Base-by-base conservation (phyloP, 805 yeast species). In the Metschnikowia aberdeeniae region DNA sequence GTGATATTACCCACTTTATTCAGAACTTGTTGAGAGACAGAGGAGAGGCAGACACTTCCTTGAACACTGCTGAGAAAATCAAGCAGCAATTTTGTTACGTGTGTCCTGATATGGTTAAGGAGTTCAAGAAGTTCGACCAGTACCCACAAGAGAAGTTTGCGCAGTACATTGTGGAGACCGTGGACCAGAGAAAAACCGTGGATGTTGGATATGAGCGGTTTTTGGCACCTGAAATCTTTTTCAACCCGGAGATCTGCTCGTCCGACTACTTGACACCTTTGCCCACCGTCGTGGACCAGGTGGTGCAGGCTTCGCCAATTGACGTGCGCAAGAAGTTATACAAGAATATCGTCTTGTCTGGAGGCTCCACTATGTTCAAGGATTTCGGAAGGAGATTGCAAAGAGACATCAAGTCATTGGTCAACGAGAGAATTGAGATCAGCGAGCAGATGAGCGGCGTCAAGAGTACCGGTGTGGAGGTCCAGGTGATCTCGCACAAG, bases 321-420 rank as follows among this genome's bases (percentile, higher is more conserved):
- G 99, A 93, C 73, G 99, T 93, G 33, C 87, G 99, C 70, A 92
- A 93, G 69, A 96, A 95, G 47, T 77, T 93, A 47, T 93, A 93
- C 73, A 88, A 84, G 68, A 93, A 93, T 68, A 93, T 93, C 61
- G 99, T 93, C 14, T 76, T 93, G 45, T 85, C 95, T 44, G 99
- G 99, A 59, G 99, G 99, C 37, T 89, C 97, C 2, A 93, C 99
- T 8, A 93, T 93, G 99, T 93, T 93, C 69, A 89, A 89, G 62
- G 98, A 93, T 66, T 93, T 93, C 62, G 98, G 98, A 37, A 86
- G 98, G 72, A 82, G 99, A 70, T 76, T 93, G 57, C 99, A 93
- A 71, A 85, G 97, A 69, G 99, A 93, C 67, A 74, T 93, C 59
- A 88, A 89, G 70, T 66, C 78, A 10, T 75, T 93, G 54, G 98